Evolutionary conservation across 192 early-diverging fungal species (phyloP), one percentile per base, ranked within the genome.

Genomic region (Coemansia sp.): DNA sequence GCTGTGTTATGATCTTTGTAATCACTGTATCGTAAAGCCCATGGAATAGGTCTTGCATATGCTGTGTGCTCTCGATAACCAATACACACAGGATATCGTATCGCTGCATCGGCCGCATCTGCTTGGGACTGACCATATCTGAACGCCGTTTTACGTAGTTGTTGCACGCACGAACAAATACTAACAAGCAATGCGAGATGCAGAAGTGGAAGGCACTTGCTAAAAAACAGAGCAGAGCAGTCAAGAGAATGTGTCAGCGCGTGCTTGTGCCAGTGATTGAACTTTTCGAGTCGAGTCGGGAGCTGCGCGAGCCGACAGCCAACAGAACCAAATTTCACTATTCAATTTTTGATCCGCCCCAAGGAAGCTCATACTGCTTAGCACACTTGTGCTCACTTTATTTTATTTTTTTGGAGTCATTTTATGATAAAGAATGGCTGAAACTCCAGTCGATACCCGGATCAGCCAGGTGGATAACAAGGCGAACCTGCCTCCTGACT

Each of bases 11-110:
- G 23, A 81, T 49, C 18, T 61, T 54, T 25, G 69, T 76, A 22
- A 81, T 64, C 7, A 81, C 69, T 3, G 69, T 49, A 56, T 81
- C 74, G 64, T 81, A 81, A 18, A 81, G 66, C 49, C 68, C 70
- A n/a, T 56, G 69, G 30, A 81, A 76, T 27, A 73, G 60, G 50
- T 60, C 32, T 60, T 73, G 73, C 65, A 81, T 72, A 30, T 73
- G 74, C 54, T 81, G 73, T 10, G 78, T 73, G 60, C 74, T 81
- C 56, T 81, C 78, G 25, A 81, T 64, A 5, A 81, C 78, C 38
- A 81, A 64, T 22, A 81, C 78, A 47, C 78, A 81, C 21, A 81
- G 69, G 54, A 73, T 81, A 60, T 81, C 78, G 68, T 61, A 80
- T 44, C 77, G 68, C 61, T 60, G 77, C 28, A 64, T 65, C 51